Evolutionary conservation across 73 alveolate species (phyloP), one percentile per base, ranked within the genome.

Genomic region (Urostyla sp.): DNA sequence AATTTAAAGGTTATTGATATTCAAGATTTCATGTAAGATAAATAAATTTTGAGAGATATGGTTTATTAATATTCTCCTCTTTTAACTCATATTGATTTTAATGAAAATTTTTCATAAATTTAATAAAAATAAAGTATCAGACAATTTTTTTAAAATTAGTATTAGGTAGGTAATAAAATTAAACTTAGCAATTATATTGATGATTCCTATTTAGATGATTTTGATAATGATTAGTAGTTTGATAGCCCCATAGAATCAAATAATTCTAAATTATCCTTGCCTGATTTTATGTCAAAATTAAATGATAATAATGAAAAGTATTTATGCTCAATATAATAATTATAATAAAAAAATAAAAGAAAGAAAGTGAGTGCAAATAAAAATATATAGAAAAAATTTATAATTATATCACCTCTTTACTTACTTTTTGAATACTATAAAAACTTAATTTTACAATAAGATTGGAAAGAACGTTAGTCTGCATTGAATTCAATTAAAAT

Each of bases 181-280:
- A 69, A 69, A 69, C 55, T 69, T 13, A 69, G 83, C 49, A 69
- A 69, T 36, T 49, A 46, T 37, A 69, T 69, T 4, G 83, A 69
- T 69, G 83, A 69, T 26, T 46, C 57, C 31, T 69, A 46, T 69
- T 69, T 69, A 27, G 83, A 69, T 18, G 83, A 69, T 46, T 34
- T 69, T 3, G 72, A 46, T 18, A 69, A 69, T 23, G 7, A 15
- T 0, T n/a, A 7, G 18, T 24, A 44, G 20, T 46, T 24, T 6
- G 2, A 28, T 31, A 8, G 28, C 57, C 48, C 3, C 67, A 46
- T 40, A 40, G 52, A 16, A 40, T 11, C 52, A 40, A 16, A 16
- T 11, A 40, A 40, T 10, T 11, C 10, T 40, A 10, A 40, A 40
- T 10, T 10, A 40, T 11, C 20, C 15, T 40, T 40, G 16, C 10